Evolutionary conservation across 2,329 filamentous ascomycete species (phyloP), one percentile per base, ranked within the genome.

Genomic region (Claviceps paspali): DNA sequence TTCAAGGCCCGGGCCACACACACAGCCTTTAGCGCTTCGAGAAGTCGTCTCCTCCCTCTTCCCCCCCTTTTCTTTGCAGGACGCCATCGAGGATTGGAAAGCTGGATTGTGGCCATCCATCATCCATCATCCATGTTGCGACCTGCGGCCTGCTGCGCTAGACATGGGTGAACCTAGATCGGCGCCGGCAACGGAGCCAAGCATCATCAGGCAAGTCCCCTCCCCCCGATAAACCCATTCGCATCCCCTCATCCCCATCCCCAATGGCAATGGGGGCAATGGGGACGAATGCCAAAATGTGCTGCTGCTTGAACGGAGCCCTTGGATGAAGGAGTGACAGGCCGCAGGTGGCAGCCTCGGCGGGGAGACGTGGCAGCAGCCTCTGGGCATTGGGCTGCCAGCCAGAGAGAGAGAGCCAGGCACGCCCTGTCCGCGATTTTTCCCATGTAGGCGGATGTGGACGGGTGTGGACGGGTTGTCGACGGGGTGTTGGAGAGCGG

Each of bases 151-250:
- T 33, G 36, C 36, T 31, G 43, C 41, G 30, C 45, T 46, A 46
- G 48, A 49, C 50, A 49, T 39, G 50, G 52, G 39, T 40, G 3
- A 45, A 46, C 51, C 50, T 42, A 41, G 49, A 46, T 48, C 45
- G 44, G 40, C 38, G 35, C 41, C 41, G 36, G 40, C 45, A 47
- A 43, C 45, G 43, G 43, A 24, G 5, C 33, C 17, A 35, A 15
- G 24, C 8, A 35, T n/a, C 8, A 35, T n/a, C 33, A 28, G 24
- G 21, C 6, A 19, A 24, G n/a, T n/a, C n/a, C n/a, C n/a, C n/a
- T n/a, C n/a, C n/a, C n/a, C 23, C 33, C 17, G 21, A 29, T 19
- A 14, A n/a, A n/a, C n/a, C n/a, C n/a, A 29, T 35, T 28, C 19
- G 18, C 10, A n/a, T 8, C 18, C 33, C 26, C 12, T 15, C 5